phyloP scores from a whole-genome alignment of 169 alveolate genomes.

The Plasmodium vivax region DNA sequence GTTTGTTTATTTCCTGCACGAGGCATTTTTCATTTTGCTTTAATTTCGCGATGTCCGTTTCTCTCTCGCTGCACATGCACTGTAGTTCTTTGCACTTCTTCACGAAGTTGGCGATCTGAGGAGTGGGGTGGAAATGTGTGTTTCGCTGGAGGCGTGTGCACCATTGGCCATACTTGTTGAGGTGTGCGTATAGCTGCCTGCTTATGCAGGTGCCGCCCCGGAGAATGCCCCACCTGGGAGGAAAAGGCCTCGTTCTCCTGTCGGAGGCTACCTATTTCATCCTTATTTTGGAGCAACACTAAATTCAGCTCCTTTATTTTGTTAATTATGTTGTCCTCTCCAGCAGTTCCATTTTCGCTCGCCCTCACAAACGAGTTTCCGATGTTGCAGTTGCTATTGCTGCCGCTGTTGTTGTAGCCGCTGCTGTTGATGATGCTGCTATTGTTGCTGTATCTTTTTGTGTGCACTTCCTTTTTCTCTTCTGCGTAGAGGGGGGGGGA shows the following conservation, averaged over 20 bases:
- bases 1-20: constrained; percentile 6
- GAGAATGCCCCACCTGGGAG: constrained; percentile 32
- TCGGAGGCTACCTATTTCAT: constrained; percentile 24
- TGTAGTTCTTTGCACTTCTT: constrained; percentile 64
- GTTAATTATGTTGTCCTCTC: constrained; percentile 50
- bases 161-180: not conserved
- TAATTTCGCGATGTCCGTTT: not conserved
- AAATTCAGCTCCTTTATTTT: constrained; percentile 53
- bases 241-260: constrained; percentile 56
- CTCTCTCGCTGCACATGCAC: constrained; percentile 7
- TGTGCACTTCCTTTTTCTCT: not conserved
- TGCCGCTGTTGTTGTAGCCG: not conserved
- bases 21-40: constrained; percentile 21
- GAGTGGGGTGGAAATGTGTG: not conserved
- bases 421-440: not conserved
- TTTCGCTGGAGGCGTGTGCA: not conserved
- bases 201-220: not conserved
- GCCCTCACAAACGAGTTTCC: not conserved
- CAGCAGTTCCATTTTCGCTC: not conserved
- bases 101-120: constrained; percentile 33
- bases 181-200: not conserved
- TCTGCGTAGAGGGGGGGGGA: not conserved
- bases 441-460: not conserved
- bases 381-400: not conserved
- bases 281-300: constrained; percentile 30